phyloP scores from a whole-genome alignment of 257 asterid genomes.

The Jasminum sambac region DNA sequence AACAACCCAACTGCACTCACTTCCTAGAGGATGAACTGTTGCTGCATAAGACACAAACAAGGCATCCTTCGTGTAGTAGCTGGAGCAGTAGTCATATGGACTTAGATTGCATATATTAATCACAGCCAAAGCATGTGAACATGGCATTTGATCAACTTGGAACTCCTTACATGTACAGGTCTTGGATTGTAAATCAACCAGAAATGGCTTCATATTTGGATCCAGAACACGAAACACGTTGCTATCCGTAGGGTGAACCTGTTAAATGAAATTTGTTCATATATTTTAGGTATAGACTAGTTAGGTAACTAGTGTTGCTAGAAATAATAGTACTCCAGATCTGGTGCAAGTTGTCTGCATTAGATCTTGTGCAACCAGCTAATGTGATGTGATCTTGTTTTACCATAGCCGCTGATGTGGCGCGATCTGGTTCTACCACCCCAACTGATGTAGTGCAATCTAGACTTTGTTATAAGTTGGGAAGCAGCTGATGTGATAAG shows the following conservation, averaged over 20 bases:
- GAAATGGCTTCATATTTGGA: background rate
- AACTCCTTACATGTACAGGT: slow-evolving; percentile 1
- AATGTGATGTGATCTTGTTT: no score
- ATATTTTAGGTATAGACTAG: background rate
- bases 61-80: background rate
- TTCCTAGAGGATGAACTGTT: slow-evolving; percentile 5
- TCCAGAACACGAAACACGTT: background rate
- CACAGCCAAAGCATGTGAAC: slow-evolving; percentile 9
- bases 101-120: background rate
- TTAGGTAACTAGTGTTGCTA: background rate
- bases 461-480: no score
- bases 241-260: background rate
- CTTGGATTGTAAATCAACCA: background rate
- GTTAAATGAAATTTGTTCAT: background rate
- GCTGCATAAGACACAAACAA: background rate
- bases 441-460: no score
- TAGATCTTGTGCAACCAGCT: no score
- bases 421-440: no score
- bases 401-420: no score
- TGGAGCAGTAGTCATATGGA: background rate
- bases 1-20: slow-evolving; percentile 4
- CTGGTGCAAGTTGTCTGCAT: no score
- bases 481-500: no score
- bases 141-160: slow-evolving; percentile 6
- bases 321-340: no score